phyloP scores from a whole-genome alignment of 306 rosid genomes.

The Begonia fuchsioides region DNA sequence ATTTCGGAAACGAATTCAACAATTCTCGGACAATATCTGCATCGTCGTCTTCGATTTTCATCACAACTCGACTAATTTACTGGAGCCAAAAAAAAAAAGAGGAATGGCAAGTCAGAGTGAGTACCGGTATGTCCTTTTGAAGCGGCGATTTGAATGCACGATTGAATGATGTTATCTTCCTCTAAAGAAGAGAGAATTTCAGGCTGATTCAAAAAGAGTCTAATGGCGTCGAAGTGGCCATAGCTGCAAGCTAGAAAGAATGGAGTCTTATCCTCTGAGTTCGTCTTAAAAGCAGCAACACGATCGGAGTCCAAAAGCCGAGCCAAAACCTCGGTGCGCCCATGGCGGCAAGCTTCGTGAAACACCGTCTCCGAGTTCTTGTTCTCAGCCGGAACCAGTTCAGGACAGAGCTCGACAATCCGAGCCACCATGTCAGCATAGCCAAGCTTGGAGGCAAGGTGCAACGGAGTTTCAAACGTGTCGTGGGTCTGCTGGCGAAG shows the following conservation, averaged over 20 bases:
- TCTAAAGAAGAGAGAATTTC: conserved; percentile 14
- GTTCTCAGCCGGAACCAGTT: conserved; percentile 42
- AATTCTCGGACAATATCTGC: conserved; percentile 52
- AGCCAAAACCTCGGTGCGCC: conserved; percentile 25
- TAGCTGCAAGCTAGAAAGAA: conserved; percentile 43
- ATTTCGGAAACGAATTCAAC: conserved; percentile 25
- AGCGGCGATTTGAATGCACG: conserved; percentile 49
- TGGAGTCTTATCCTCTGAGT: conserved; percentile 20
- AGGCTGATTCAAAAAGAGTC: conserved; percentile 22
- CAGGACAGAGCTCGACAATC: conserved; percentile 36
- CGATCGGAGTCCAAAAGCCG: conserved; percentile 33
- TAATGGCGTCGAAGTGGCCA: conserved; percentile 40
- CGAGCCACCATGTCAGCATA: conserved; percentile 19
- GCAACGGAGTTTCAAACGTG: conserved; percentile 43
- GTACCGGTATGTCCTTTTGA: conserved; percentile 48
- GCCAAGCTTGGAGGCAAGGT: conserved; percentile 45
- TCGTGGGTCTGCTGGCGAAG: too few species aligned
- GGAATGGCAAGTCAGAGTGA: background rate
- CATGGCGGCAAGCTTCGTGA: conserved; percentile 44
- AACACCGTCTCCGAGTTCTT: conserved; percentile 43
- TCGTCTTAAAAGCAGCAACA: conserved; percentile 24
- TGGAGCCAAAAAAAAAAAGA: background rate
- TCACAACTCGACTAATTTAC: background rate
- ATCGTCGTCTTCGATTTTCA: conserved; percentile 1
- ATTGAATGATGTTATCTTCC: conserved; percentile 22